Base-by-base conservation (phyloP, 2,329 filamentous ascomycete species). In the Colletotrichum brevisporum region DNA sequence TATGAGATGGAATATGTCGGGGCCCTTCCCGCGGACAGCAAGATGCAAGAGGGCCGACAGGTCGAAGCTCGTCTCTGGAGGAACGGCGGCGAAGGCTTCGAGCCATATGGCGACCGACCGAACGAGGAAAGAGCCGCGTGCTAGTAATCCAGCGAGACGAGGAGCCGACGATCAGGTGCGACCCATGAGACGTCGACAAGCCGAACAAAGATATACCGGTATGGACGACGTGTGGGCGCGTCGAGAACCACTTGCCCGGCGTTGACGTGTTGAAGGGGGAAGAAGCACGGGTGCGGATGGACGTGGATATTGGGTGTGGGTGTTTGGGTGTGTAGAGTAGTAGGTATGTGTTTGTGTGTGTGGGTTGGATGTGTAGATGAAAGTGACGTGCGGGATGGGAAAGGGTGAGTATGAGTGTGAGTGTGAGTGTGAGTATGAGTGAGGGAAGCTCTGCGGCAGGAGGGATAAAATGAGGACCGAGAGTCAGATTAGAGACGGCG, bases 41-140 rank as follows among this genome's bases (percentile, higher is more conserved):
- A 66, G 41, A 48, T 71, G 65, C 71, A 67, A 72, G 69, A 69
- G 62, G 71, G 69, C 71, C 71, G 60, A 62, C 56, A 52, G 54
- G 53, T 55, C 26, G 59, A 43, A 50, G 27, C 50, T 70, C 63
- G 63, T 70, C 67, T 56, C 55, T 59, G 36, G 36, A 59, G 18
- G 41, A 60, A 66, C 59, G 61, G 60, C 16, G 67, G 57, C 59
- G 43, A 47, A 39, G 60, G 62, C 57, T 31, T 57, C 62, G 52
- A 70, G 52, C 66, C 67, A 69, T 70, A 61, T 26, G 60, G 54
- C 53, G 60, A 43, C 57, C 21, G 47, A 41, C 60, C 48, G 47
- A 54, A 56, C 52, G 39, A 48, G 47, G n/a, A 48, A 45, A 39
- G n/a, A 48, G 39, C 31, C 36, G 55, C 16, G 26, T 47, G 24